Evolutionary conservation across 495 filamentous ascomycete species (phyloP), one percentile per base, ranked within the genome.

Genomic region (Aspergillus kassunensis): DNA sequence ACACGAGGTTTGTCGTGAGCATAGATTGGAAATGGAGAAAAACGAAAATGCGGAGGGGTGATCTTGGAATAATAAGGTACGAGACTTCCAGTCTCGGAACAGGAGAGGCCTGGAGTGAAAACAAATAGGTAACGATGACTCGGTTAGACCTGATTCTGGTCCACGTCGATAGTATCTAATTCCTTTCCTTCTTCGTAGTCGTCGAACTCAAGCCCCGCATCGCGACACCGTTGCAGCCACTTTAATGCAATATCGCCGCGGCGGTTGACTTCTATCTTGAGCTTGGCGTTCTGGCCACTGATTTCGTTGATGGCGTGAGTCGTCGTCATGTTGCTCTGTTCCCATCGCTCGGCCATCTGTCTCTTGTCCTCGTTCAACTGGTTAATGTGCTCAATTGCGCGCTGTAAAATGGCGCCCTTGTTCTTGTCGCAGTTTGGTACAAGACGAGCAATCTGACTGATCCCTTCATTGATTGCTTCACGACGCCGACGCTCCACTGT

Each of bases 361-460:
- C 85, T 82, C 72, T 97, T 95, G 57, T 96, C 95, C 58, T 96
- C 90, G 64, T 95, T 95, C 15, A 98, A 76, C 63, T 96, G 89
- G 8, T 82, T 87, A 66, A 98, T 98, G 71, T 95, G 97, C 53
- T 88, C 80, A 18, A 97, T 92, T 1, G 93, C 92, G 8, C 93
- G 88, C 62, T 96, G 90, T 30, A 98, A 74, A 49, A 98, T 97
- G 2, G 91, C 93, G 4, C 93, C 93, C 69, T 98, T 98, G 72
- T 98, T 98, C 78, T 97, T 98, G 69, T 98, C 93, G 62, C 93
- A 98, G 30, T 91, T 91, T 3, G 93, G 93, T 0, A 98, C 93
- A 47, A 98, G 92, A 69, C 96, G 96, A 45, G 95, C 88, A 34
- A 98, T 84, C 70, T 98, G 92, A 62, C 97, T 97, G 62, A 98